These are phyloP conservation scores for Candida sanyaensis DNA, from an alignment of 1,139 yeast species.

Conservation along the genomic window DNA sequence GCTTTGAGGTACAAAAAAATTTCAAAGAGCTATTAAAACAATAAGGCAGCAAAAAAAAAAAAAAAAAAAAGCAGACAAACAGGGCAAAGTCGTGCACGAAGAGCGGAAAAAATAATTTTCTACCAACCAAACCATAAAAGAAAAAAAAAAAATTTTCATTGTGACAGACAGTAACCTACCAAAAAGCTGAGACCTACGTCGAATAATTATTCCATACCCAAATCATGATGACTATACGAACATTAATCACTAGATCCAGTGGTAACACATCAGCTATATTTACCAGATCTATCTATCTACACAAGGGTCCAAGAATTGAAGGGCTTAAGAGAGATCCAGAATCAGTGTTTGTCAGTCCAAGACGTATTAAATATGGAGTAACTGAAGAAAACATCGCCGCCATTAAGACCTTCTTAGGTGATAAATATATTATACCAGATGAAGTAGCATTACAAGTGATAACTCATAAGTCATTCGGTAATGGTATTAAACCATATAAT, in stretches of 20 bases:
- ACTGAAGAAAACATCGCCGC: constrained; percentile 48
- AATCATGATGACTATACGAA: constrained; percentile 18
- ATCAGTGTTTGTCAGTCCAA: constrained; percentile 56
- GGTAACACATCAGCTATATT: background rate
- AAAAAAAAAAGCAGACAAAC: background rate
- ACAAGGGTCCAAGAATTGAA: constrained; percentile 63
- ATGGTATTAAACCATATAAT: constrained; percentile 85
- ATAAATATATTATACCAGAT: constrained; percentile 48
- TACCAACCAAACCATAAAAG: constrained; percentile 1
- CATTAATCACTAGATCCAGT: constrained; percentile 8
- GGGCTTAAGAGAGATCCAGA: constrained; percentile 81
- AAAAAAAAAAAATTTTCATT: constrained; percentile 4
- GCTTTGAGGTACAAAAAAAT: constrained; percentile 7
- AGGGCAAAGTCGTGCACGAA: background rate
- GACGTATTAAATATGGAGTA: constrained; percentile 62
- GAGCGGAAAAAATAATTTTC: background rate
- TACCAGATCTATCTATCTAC: constrained; percentile 34
- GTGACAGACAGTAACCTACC: background rate
- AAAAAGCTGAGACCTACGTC: too few species aligned
- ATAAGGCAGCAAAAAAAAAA: background rate
- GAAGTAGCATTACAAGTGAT: constrained; percentile 71
- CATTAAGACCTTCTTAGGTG: constrained; percentile 48
- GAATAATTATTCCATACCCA: too few species aligned
- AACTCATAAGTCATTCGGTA: constrained; percentile 93
- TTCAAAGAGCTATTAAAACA: too few species aligned